A percentile compares a stretch with the other conserved stretches of the same genome.
These are phyloP conservation scores for Phytophthora brassicae DNA, from an alignment of 352 stramenopile genomes.

Conservation along the genomic window DNA sequence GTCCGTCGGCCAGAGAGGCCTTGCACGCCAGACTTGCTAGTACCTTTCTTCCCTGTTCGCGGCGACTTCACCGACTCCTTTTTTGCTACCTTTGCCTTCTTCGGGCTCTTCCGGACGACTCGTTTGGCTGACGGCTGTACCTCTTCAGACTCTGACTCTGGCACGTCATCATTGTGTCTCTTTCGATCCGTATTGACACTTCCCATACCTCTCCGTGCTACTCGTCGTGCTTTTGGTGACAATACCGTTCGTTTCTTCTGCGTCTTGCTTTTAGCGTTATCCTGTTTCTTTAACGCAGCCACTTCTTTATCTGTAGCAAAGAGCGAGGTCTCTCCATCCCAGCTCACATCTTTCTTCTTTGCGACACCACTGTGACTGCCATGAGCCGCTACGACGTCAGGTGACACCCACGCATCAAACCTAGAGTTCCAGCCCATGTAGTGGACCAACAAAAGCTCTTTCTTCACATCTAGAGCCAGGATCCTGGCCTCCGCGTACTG, in stretches of 20 bases:
- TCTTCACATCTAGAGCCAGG: slow-evolving; percentile 40
- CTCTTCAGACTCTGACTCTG: slow-evolving; percentile 4
- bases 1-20: slow-evolving; percentile 11
- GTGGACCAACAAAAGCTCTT: slow-evolving; percentile 54
- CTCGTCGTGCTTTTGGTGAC: slow-evolving; percentile 9
- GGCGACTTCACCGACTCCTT: slow-evolving; percentile 13
- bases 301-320: slow-evolving; percentile 30
- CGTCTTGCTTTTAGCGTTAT: slow-evolving; percentile 3
- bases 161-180: slow-evolving; percentile 6
- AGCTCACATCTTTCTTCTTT: slow-evolving; percentile 43
- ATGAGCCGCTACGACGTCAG: slow-evolving; percentile 51
- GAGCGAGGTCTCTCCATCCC: slow-evolving; percentile 52
- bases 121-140: slow-evolving; percentile 1
- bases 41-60: slow-evolving; percentile 15
- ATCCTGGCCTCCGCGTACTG: slow-evolving; percentile 69
- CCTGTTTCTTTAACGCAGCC: background rate
- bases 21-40: slow-evolving; percentile 1
- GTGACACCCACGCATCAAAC: slow-evolving; percentile 63
- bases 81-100: slow-evolving; percentile 12
- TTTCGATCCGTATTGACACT: slow-evolving; percentile 17
- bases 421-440: slow-evolving; percentile 81
- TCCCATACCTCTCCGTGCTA: slow-evolving; percentile 17
- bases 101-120: slow-evolving; percentile 16
- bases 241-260: slow-evolving; percentile 7
- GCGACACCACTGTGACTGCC: slow-evolving; percentile 42